Percentiles rank a stretch among this genome's conserved stretches.
phyloP scores from a whole-genome alignment of 2,329 filamentous ascomycete species.

The Colletotrichum incanum region DNA sequence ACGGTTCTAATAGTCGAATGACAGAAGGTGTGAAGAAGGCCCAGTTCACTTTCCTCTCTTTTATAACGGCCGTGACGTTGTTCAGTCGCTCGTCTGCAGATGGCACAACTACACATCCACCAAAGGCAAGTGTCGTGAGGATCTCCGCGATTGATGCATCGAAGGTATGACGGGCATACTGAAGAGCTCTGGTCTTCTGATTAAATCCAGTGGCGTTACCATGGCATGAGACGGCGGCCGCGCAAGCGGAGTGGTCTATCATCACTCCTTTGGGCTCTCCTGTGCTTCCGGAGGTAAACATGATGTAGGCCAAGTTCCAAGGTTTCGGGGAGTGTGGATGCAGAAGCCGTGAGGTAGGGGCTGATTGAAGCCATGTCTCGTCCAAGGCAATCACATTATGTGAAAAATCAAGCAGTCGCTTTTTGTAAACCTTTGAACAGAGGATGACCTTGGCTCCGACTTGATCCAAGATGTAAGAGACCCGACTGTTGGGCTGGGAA shows the following conservation, averaged over 20 bases:
- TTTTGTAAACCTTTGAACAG: neutral
- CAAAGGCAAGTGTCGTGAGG: conserved; percentile 66
- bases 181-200: conserved; percentile 11
- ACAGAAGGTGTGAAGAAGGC: conserved; percentile 72
- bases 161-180: conserved; percentile 35
- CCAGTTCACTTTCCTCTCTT: conserved; percentile 65
- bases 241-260: conserved; percentile 38
- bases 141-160: conserved; percentile 57
- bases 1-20: conserved; percentile 60
- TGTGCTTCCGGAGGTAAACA: conserved; percentile 46
- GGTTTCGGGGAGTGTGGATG: neutral
- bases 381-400: conserved; percentile 10
- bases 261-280: conserved; percentile 45
- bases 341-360: neutral
- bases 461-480: conserved; percentile 40
- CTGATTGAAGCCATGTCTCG: conserved; percentile 34
- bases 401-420: conserved; percentile 7
- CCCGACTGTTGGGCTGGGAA: conserved; percentile 44
- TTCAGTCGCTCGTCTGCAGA: conserved; percentile 65
- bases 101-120: conserved; percentile 74
- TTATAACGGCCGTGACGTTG: conserved; percentile 65
- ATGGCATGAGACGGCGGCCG: conserved; percentile 22
- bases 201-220: conserved; percentile 26
- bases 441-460: conserved; percentile 26
- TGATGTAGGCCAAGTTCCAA: conserved; percentile 35